Conservation (phyloP, 2,329 filamentous ascomycete species). For the Penicillium sp. region DNA sequence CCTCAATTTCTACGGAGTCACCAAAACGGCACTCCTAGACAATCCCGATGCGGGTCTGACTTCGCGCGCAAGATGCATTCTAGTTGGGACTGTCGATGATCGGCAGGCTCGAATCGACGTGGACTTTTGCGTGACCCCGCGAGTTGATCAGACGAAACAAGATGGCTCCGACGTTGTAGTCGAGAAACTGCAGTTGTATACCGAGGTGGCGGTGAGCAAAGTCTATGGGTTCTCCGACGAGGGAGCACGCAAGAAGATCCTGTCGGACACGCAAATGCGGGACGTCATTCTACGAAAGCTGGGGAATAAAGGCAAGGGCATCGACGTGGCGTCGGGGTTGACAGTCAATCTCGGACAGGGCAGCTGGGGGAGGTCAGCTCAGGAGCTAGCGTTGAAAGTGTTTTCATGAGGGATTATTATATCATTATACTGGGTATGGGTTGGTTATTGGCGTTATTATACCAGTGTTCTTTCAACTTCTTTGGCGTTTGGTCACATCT, state of each 20-base stretch:
- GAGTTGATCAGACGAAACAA: conserved; percentile 10
- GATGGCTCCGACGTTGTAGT: conserved; percentile 18
- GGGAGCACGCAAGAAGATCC: conserved; percentile 21
- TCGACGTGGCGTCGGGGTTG: conserved; percentile 19
- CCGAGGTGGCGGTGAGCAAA: conserved; percentile 36
- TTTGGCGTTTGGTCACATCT: too few relatives aligned
- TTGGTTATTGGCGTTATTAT: too few relatives aligned
- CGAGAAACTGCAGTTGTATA: conserved; percentile 32
- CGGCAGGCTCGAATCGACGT: conserved; percentile 28
- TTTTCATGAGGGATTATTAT: conserved; percentile 12
- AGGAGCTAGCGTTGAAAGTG: conserved; percentile 9
- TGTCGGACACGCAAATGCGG: conserved; percentile 34
- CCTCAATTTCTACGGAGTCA: conserved; percentile 44
- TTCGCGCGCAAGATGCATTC: conserved; percentile 36
- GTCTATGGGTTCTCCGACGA: conserved; percentile 36
- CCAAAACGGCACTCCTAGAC: conserved; percentile 31
- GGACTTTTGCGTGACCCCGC: conserved; percentile 36
- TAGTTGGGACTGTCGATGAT: conserved; percentile 25
- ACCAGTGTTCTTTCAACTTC: neutral
- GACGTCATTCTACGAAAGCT: conserved; percentile 25
- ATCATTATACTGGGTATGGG: neutral
- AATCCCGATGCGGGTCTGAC: conserved; percentile 20
- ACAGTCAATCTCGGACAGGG: conserved; percentile 31
- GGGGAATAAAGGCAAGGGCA: neutral
- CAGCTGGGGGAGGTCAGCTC: conserved; percentile 34